Evolutionary conservation across 495 filamentous ascomycete genomes (phyloP).

Genomic region (Beverwykella pulmonaria): DNA sequence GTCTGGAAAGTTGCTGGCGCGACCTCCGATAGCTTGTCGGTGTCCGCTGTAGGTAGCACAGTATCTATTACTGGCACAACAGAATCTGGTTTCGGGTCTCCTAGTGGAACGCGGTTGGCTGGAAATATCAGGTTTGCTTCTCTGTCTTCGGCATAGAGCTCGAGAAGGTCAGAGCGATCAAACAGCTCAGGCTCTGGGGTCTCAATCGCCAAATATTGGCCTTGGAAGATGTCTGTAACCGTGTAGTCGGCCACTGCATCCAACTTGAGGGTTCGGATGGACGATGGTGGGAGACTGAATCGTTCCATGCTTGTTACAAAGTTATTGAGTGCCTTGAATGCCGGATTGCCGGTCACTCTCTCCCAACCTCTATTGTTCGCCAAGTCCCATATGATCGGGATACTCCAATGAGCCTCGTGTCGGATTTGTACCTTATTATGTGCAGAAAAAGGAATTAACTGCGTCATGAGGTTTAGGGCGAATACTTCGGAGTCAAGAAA

Average conservation of each 20-base stretch:
- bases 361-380: conserved; percentile 38
- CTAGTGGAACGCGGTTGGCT: conserved; percentile 6
- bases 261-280: conserved; percentile 38
- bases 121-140: background rate
- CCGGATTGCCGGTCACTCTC: conserved; percentile 39
- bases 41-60: background rate
- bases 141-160: conserved; percentile 22
- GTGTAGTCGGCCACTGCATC: conserved; percentile 40
- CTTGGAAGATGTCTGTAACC: conserved; percentile 44
- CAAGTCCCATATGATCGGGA: conserved; percentile 43
- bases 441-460: conserved; percentile 44
- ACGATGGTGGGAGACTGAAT: conserved; percentile 35
- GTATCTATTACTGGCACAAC: background rate
- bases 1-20: conserved; percentile 34
- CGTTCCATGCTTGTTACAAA: conserved; percentile 41
- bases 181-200: conserved; percentile 35
- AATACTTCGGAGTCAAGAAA: conserved; percentile 41
- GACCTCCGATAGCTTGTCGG: background rate
- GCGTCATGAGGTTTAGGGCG: conserved; percentile 37
- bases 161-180: conserved; percentile 22
- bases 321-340: conserved; percentile 41
- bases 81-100: background rate
- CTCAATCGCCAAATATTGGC: conserved; percentile 42
- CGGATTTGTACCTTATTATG: conserved; percentile 47
- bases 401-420: conserved; percentile 51